Evolutionary conservation across 768 basidiomycete species (phyloP).

Genomic region (Suillus occidentalis): DNA sequence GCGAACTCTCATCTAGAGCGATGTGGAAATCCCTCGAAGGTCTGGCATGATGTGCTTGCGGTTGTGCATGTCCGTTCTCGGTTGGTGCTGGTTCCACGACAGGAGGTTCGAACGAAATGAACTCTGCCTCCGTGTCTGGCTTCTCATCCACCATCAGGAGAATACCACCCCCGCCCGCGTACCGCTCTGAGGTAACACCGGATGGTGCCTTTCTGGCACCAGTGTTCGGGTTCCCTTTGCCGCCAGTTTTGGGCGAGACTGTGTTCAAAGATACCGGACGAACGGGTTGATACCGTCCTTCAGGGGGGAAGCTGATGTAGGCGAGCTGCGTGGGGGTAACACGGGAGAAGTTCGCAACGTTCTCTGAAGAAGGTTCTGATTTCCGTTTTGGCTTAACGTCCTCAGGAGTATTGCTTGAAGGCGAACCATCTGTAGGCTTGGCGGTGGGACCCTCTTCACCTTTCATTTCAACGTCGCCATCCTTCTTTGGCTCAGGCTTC

Average conservation of each 20-base stretch:
- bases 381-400: constrained; percentile 54
- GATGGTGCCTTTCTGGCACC: constrained; percentile 32
- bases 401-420: constrained; percentile 52
- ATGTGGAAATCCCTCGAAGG: constrained; percentile 48
- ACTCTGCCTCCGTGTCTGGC: constrained; percentile 71
- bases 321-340: constrained; percentile 87
- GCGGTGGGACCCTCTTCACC: constrained; percentile 47
- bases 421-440: constrained; percentile 57
- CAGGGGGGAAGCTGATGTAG: constrained; percentile 79
- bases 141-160: constrained; percentile 75
- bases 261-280: constrained; percentile 64
- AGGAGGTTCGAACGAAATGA: constrained; percentile 62
- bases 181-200: constrained; percentile 52
- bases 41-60: constrained; percentile 21
- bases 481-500: constrained; percentile 52
- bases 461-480: constrained; percentile 80
- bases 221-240: constrained; percentile 29
- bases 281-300: constrained; percentile 86
- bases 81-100: constrained; percentile 34
- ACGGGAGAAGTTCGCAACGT: constrained; percentile 83
- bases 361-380: constrained; percentile 74
- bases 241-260: constrained; percentile 30
- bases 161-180: constrained; percentile 84
- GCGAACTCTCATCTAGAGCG: constrained; percentile 65
- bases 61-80: constrained; percentile 32